A percentile compares a stretch with the other conserved stretches of the same genome.
phyloP scores from a whole-genome alignment of 192 early-diverging fungal species.

The Coemansia sp. region DNA sequence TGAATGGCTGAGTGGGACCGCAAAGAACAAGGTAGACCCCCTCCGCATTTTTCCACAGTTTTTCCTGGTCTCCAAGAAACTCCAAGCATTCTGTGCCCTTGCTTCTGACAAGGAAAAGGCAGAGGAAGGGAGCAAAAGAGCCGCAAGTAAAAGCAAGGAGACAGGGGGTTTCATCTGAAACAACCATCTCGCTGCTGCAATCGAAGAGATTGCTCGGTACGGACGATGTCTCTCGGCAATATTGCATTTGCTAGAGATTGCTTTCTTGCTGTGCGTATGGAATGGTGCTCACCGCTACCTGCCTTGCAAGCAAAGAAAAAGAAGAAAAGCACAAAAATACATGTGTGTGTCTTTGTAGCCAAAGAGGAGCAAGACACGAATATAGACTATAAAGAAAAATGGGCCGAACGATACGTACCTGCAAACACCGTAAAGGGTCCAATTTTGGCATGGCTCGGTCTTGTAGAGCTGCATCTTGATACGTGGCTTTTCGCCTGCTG shows the following conservation, averaged over 20 bases:
- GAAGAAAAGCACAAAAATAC: neutral
- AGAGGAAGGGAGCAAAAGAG: no score
- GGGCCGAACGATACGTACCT: slow-evolving; percentile 45
- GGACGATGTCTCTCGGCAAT: no score
- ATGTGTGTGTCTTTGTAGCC: neutral
- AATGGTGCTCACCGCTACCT: neutral
- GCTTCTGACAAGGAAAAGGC: no score
- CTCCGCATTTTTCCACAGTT: neutral
- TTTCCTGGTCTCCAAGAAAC: neutral
- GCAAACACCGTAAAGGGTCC: slow-evolving; percentile 50
- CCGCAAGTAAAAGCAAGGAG: no score
- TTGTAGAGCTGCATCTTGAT: slow-evolving; percentile 65
- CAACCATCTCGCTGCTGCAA: no score
- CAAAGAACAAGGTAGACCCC: neutral
- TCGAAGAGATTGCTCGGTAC: no score
- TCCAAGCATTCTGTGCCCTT: no score
- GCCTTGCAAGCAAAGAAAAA: neutral
- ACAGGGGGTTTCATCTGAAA: no score
- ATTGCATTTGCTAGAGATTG: neutral
- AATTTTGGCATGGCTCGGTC: slow-evolving; percentile 72
- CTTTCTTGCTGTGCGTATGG: neutral
- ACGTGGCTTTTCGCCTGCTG: slow-evolving; percentile 32
- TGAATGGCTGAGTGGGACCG: neutral
- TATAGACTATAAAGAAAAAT: neutral
- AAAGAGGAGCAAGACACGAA: neutral